Base-by-base conservation (phyloP, 257 asterid genomes). In the Buddleja alternifolia region DNA sequence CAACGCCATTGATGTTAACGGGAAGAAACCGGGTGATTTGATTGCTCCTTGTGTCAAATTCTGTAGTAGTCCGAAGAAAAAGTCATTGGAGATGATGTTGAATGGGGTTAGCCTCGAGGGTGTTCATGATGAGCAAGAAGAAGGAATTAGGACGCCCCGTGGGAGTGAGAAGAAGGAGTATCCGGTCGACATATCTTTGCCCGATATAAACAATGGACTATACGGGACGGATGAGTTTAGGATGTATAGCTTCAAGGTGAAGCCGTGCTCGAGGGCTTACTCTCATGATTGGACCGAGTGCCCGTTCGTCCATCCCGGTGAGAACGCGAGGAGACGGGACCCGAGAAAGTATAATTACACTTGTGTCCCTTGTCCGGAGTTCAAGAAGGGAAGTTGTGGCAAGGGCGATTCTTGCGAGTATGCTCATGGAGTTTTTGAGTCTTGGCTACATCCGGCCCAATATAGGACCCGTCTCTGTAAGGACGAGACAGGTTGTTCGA, bases 391-490 rank as follows among this genome's bases (percentile, higher is more conserved):
- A 4, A 67, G 72, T 48, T 93, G 98, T 14, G 81, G 68, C 0
- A 93, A 86, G 61, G 81, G 81, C 0, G 97, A 93, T 69, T 3
- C 70, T 0, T 93, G 98, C 29, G 98, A 93, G 62, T 93, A 88
- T 17, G 97, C 97, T 7, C 98, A 93, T 55, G 98, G 98, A 3
- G 97, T 92, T 40, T 92, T 92, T 0, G 98, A 92, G 45, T 92
- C 96, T 0, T 93, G 97, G 98, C 90, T 93, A 10, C 98, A 93
- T 66, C 98, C 98, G 3, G 98, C 98, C 0, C 96, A 90, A 45
- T 93, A 93, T 64, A 76, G 92, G 46, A 93, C 98, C 66, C 88
- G 97, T 3, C 94, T 87, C 5, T 92, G 98, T 76, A 92, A 92
- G 76, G 98, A 92, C 7, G 98, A 89, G 78, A 90, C 89, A 0